Base-by-base conservation (phyloP, 306 rosid genomes). In the Prunus campanulata region DNA sequence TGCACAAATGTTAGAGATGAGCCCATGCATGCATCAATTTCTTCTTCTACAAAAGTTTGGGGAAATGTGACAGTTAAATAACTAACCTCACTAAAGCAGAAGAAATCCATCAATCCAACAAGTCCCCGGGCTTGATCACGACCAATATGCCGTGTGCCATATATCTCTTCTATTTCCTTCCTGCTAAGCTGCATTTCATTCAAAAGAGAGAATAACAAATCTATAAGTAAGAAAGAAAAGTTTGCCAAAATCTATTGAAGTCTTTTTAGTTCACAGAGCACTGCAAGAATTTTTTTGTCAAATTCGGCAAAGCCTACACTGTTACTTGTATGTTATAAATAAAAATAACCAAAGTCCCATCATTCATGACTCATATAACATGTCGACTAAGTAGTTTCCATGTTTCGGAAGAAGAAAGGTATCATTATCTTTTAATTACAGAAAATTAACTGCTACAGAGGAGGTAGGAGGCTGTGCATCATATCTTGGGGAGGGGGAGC, bases 21-120 rank as follows among this genome's bases (percentile, higher is more conserved):
- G 65, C 72, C 32, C 61, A 11, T 35, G 10, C 22, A 51, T 3
- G 32, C 73, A 76, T 67, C 32, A 72, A 56, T 60, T 48, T 30
- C 12, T 51, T 68, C 19, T 52, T 52, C 59, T 52, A 15, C 3
- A 16, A n/a, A 6, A 51, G 64, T 32, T 39, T 60, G 55, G 68
- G 64, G 77, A 69, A 56, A 57, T 50, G n/a, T 63, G 25, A 59
- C 22, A 46, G 39, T 64, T 48, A 60, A 55, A 72, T 30, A 72
- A 86, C 92, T 59, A 51, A 92, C 98, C 97, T 94, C 98, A 74
- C 96, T 94, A 78, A 94, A 92, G 87, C 98, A 94, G 85, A 94
- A 94, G 83, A 94, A 89, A 87, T 94, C 98, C 98, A 94, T 94
- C 84, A 94, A 83, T 79, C 91, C 92, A 85, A 86, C 95, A 81